Evolutionary conservation across 306 rosid genomes (phyloP).

Genomic region (Cyamopsis tetragonoloba): DNA sequence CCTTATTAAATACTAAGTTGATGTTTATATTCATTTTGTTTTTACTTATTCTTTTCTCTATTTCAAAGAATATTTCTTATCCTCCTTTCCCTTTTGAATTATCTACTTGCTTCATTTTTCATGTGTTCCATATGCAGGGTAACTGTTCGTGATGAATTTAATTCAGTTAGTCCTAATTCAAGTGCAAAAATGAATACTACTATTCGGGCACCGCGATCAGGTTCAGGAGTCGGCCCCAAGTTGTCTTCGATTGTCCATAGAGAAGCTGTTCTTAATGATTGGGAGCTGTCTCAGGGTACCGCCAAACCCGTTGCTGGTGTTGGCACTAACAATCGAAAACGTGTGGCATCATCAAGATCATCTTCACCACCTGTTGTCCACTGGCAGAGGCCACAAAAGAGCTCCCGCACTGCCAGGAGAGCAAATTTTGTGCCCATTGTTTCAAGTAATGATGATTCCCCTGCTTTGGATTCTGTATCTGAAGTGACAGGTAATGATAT

Average conservation of each 20-base stretch:
- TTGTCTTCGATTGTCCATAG: constrained; percentile 59
- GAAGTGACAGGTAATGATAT: constrained; percentile 64
- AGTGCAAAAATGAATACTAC: constrained; percentile 53
- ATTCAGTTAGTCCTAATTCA: constrained; percentile 64
- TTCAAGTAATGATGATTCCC: constrained; percentile 64
- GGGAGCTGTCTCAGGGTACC: constrained; percentile 65
- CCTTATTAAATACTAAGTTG: background rate
- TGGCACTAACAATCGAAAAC: constrained; percentile 70
- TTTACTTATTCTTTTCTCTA: background rate
- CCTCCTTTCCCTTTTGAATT: background rate
- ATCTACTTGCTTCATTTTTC: background rate
- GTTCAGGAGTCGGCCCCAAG: constrained; percentile 66
- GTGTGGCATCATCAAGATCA: constrained; percentile 57
- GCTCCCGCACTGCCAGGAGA: constrained; percentile 79
- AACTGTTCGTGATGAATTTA: constrained; percentile 61
- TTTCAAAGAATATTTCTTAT: background rate
- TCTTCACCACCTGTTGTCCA: constrained; percentile 82
- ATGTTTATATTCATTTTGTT: constrained; percentile 1
- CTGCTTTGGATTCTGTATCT: constrained; percentile 58
- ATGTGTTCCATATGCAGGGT: constrained; percentile 41
- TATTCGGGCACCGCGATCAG: constrained; percentile 79
- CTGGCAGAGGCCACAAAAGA: constrained; percentile 85
- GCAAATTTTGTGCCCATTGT: constrained; percentile 62
- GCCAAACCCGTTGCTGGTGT: constrained; percentile 64
- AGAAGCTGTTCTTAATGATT: constrained; percentile 61